Evolutionary conservation across 306 rosid species (phyloP).

Genomic region (Cicer cuneatum): DNA sequence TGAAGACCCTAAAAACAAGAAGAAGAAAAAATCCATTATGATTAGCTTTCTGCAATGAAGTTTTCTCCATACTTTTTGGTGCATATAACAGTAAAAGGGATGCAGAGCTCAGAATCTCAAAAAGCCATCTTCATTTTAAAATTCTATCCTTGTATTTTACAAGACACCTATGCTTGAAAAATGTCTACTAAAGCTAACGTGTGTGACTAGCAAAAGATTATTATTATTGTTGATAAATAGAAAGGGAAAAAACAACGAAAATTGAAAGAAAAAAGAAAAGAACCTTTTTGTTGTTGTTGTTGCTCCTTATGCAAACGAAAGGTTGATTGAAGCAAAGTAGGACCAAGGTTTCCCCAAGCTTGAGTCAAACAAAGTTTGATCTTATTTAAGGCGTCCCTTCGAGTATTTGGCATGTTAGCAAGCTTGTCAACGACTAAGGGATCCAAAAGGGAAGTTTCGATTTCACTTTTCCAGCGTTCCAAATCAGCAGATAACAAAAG

Average conservation of each 20-base stretch:
- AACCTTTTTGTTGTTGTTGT: neutral
- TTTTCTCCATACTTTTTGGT: neutral
- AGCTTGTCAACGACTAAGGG: conserved; percentile 31
- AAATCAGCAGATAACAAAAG: conserved; percentile 43
- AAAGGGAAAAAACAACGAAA: no score
- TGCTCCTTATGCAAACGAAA: neutral
- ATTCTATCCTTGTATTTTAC: no score
- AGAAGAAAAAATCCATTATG: neutral
- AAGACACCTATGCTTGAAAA: neutral
- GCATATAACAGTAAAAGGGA: no score
- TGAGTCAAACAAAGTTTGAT: conserved; percentile 45
- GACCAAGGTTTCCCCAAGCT: conserved; percentile 51
- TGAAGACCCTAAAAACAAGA: neutral
- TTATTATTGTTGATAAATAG: neutral
- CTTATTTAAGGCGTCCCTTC: conserved; percentile 50
- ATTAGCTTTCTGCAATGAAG: neutral
- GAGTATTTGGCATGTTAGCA: conserved; percentile 26
- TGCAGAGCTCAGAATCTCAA: no score
- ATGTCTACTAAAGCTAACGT: neutral
- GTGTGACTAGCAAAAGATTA: neutral
- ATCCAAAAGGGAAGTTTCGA: conserved; percentile 55
- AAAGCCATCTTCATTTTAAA: no score
- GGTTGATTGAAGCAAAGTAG: conserved; percentile 21
- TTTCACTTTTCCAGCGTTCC: conserved; percentile 43
- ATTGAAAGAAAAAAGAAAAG: neutral